Conservation (phyloP, 2,329 filamentous ascomycete species). For the Cordyceps cicadae region DNA sequence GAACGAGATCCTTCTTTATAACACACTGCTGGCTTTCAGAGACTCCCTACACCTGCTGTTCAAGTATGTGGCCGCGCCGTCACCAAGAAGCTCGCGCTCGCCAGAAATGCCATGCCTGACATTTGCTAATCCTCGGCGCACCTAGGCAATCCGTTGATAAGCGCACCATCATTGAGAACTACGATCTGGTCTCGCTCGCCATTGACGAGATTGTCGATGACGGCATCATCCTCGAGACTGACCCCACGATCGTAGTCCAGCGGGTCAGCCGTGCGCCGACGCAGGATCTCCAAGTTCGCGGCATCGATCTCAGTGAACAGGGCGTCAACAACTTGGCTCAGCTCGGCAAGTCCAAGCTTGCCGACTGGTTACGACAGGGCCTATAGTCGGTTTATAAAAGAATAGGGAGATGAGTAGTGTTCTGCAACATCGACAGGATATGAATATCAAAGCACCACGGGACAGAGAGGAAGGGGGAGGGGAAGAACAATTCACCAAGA, state of each 20-base stretch:
- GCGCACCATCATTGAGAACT: slow-evolving; percentile 96
- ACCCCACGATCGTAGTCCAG: slow-evolving; percentile 87
- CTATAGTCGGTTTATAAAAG: slow-evolving; percentile 38
- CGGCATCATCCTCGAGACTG: slow-evolving; percentile 94
- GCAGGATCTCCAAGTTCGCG: slow-evolving; percentile 85
- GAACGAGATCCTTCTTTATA: slow-evolving; percentile 95
- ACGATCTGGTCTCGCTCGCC: slow-evolving; percentile 86
- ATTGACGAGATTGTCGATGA: slow-evolving; percentile 95
- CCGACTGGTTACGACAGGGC: slow-evolving; percentile 83
- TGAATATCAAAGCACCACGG: slow-evolving; percentile 4
- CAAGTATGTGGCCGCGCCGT: slow-evolving; percentile 52
- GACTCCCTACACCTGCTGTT: slow-evolving; percentile 86
- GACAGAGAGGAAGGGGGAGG: not conserved
- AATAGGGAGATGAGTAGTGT: not conserved
- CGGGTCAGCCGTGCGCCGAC: slow-evolving; percentile 86
- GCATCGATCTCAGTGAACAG: slow-evolving; percentile 92
- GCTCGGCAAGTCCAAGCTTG: slow-evolving; percentile 84
- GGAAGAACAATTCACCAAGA: not conserved
- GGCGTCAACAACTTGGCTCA: slow-evolving; percentile 90
- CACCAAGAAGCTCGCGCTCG: not conserved
- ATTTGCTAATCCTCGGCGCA: slow-evolving; percentile 10
- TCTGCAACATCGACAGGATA: not conserved
- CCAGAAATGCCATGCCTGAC: not conserved
- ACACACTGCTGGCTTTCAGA: slow-evolving; percentile 81
- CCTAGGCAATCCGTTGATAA: slow-evolving; percentile 89